Evolutionary conservation across 228 moss, liverwort and hornwort genomes (phyloP), one percentile per base, ranked within the genome.

Genomic region (Sphagnum fallax): DNA sequence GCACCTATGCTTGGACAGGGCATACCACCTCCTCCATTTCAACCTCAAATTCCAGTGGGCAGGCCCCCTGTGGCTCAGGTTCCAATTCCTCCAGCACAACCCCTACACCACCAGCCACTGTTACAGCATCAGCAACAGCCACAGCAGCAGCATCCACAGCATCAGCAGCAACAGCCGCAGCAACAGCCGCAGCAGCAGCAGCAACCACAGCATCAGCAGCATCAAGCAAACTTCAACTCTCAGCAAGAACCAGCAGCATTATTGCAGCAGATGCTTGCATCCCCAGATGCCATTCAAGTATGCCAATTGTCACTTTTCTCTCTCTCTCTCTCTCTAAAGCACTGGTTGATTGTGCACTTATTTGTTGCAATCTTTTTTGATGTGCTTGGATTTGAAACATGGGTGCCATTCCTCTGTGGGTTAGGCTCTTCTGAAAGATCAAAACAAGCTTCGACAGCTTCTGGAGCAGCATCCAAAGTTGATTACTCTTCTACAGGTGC

Each of bases 251-350:
- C 91, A 76, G 82, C 91, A 72, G 89, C 84, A 65, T 80, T 98
- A 68, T 71, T 94, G 76, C 93, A 93, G 67, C 92, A 98, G 76
- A 90, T 98, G 78, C 90, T 98, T 72, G 88, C 91, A 64, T 98
- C 98, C 52, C 98, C 98, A 47, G 91, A 89, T 70, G 94, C 92
- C 75, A 98, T 98, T 69, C 93, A 97, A 85, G 97, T 97, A 85
- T 11, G 71, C 67, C 69, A 16, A 53, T 64, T 12, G 4, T 58
- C 13, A 5, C 5, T 10, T 16, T 51, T 58, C 47, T 69, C 51
- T n/a, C 52, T 10, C 5, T 4, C 6, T n/a, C 65, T 16, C 55
- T 51, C 10, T 61, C 6, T 14, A 14, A 48, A 60, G 47, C 9
- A 60, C 4, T 6, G 52, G 69, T 8, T 6, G 47, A 5, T 6